phyloP scores from a whole-genome alignment of 2,329 filamentous ascomycete genomes.

The Ophiostoma populinum region DNA sequence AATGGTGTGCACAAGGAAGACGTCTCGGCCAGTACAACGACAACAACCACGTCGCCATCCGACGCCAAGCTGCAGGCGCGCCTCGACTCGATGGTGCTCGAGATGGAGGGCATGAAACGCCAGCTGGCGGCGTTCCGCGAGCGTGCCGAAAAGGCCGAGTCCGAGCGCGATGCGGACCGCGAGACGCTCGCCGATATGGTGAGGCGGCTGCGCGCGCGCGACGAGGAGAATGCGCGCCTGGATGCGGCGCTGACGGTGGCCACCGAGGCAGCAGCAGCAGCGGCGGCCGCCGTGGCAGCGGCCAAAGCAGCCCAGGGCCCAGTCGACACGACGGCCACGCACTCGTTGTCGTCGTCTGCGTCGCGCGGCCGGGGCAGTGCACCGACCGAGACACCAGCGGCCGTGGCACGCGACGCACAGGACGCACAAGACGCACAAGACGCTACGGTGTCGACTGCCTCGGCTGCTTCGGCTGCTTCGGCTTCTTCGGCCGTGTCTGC shows the following conservation, averaged over 20 bases:
- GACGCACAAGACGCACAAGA: background rate
- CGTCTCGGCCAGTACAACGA: no score
- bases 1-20: no score
- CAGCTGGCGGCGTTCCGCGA: constrained; percentile 64
- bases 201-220: constrained; percentile 50
- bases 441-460: constrained; percentile 4
- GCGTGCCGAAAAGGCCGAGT: constrained; percentile 65
- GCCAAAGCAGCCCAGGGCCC: background rate
- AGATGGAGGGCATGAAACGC: constrained; percentile 66
- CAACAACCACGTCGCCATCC: no score
- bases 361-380: constrained; percentile 1
- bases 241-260: constrained; percentile 23
- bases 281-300: constrained; percentile 4
- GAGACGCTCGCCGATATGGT: constrained; percentile 79
- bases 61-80: constrained; percentile 39
- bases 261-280: constrained; percentile 15
- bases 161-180: constrained; percentile 53
- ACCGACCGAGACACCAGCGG: no score
- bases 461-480: background rate
- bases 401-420: no score
- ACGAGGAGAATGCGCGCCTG: constrained; percentile 38
- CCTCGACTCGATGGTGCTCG: constrained; percentile 57
- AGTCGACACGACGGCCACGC: constrained; percentile 10
- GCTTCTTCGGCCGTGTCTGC: no score
- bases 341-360: background rate